These are phyloP conservation scores for Vigna trinervia DNA, from an alignment of 306 rosid species.

Conservation along the genomic window DNA sequence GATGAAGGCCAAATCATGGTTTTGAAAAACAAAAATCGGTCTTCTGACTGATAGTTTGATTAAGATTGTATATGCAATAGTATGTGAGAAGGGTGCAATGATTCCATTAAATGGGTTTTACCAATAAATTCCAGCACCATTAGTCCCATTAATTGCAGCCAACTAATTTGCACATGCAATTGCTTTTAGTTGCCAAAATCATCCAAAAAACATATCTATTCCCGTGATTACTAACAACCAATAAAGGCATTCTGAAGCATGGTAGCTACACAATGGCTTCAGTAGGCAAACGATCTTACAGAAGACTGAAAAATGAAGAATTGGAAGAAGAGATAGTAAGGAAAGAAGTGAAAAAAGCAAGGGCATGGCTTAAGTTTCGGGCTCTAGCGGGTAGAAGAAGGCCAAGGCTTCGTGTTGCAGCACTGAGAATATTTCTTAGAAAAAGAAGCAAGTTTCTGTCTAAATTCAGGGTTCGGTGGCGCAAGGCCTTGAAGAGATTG, in stretches of 20 bases:
- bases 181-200: not conserved
- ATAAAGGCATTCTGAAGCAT: not conserved
- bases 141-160: constrained; percentile 31
- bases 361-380: constrained; percentile 50
- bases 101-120: constrained; percentile 28
- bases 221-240: constrained; percentile 11
- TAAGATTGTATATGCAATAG: no score
- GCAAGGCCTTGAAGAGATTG: constrained; percentile 47
- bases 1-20: no score
- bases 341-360: constrained; percentile 48
- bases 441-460: constrained; percentile 40
- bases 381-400: constrained; percentile 52
- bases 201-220: not conserved
- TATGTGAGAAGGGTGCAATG: no score
- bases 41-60: no score
- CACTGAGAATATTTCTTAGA: constrained; percentile 45
- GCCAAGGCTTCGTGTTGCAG: constrained; percentile 47
- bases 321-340: constrained; percentile 27
- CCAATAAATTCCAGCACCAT: constrained; percentile 50
- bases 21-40: no score
- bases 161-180: constrained; percentile 35
- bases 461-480: constrained; percentile 46
- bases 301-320: constrained; percentile 48
- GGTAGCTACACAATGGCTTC: constrained; percentile 24
- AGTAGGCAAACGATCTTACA: constrained; percentile 39